Percentiles rank a stretch among this genome's conserved stretches.
Evolutionary conservation across 2,329 filamentous ascomycete genomes (phyloP).

Genomic region (Colletotrichum sp.): DNA sequence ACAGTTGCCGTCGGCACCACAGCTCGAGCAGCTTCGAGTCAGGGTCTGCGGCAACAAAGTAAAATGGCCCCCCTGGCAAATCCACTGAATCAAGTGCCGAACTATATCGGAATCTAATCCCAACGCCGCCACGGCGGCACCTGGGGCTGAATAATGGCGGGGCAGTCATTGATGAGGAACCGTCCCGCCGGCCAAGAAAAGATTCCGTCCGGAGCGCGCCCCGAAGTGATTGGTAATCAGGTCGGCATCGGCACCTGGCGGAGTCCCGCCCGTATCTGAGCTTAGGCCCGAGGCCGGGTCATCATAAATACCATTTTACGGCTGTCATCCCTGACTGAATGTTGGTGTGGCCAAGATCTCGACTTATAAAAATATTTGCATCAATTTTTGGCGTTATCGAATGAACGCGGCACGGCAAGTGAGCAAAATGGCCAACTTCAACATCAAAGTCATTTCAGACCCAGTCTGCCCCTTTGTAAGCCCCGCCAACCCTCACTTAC

Average conservation of each 20-base stretch:
- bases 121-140: background rate
- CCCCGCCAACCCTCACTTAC: background rate
- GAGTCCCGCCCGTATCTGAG: slow-evolving; percentile 10
- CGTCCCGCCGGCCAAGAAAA: slow-evolving; percentile 1
- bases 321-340: background rate
- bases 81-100: background rate
- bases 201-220: slow-evolving; percentile 12
- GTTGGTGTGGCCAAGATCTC: background rate
- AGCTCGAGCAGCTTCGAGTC: background rate
- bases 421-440: slow-evolving; percentile 71
- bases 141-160: slow-evolving; percentile 7
- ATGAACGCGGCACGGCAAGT: slow-evolving; percentile 15
- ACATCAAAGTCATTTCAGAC: slow-evolving; percentile 81
- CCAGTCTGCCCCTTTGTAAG: slow-evolving; percentile 73
- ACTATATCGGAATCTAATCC: background rate
- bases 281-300: background rate
- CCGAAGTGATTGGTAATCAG: slow-evolving; percentile 20
- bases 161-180: background rate
- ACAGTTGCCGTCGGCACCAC: background rate
- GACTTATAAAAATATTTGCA: background rate
- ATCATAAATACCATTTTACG: background rate
- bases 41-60: background rate
- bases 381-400: background rate
- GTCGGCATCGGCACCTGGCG: background rate
- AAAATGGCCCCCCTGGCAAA: background rate